Evolutionary conservation across 768 basidiomycete species (phyloP).

Genomic region (Chlorophyllum brunneum): DNA sequence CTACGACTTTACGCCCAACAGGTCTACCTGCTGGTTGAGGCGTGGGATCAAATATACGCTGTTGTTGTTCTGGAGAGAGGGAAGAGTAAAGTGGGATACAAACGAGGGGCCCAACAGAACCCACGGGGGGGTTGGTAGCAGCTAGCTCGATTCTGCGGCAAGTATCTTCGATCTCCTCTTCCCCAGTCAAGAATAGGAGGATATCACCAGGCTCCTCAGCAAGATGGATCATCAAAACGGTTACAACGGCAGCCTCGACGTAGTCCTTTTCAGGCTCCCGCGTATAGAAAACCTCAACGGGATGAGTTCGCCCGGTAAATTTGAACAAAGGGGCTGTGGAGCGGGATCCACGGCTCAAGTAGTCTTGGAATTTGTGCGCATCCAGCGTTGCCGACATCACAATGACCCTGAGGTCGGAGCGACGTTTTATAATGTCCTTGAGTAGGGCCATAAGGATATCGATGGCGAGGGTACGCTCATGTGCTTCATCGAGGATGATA

Average conservation of each 20-base stretch:
- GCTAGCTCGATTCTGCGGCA: constrained; percentile 91
- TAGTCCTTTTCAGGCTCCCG: constrained; percentile 94
- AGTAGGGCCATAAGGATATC: constrained; percentile 98
- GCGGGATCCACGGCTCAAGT: constrained; percentile 61
- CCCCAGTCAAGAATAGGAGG: constrained; percentile 93
- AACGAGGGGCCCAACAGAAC: constrained; percentile 76
- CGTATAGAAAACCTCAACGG: constrained; percentile 94
- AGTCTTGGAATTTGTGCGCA: constrained; percentile 94
- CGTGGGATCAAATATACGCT: constrained; percentile 91
- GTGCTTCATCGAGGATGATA: constrained; percentile 97
- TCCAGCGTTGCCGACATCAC: constrained; percentile 99
- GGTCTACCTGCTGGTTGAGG: constrained; percentile 70
- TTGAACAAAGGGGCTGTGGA: constrained; percentile 75
- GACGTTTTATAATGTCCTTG: constrained; percentile 75
- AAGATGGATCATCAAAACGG: constrained; percentile 95
- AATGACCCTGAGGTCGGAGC: constrained; percentile 91
- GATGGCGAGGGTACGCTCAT: constrained; percentile 95
- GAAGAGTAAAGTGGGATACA: constrained; percentile 96
- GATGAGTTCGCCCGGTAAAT: constrained; percentile 90
- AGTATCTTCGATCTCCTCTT: constrained; percentile 97
- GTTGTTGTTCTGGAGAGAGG: constrained; percentile 90
- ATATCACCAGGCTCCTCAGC: constrained; percentile 93
- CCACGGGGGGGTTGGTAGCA: constrained; percentile 75
- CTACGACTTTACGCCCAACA: constrained; percentile 88
- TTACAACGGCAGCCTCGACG: constrained; percentile 94